Percentiles rank a stretch among this genome's conserved stretches.
Evolutionary conservation across 179 eudicot genomes (phyloP).

Genomic region (Amaranthus tricolor): DNA sequence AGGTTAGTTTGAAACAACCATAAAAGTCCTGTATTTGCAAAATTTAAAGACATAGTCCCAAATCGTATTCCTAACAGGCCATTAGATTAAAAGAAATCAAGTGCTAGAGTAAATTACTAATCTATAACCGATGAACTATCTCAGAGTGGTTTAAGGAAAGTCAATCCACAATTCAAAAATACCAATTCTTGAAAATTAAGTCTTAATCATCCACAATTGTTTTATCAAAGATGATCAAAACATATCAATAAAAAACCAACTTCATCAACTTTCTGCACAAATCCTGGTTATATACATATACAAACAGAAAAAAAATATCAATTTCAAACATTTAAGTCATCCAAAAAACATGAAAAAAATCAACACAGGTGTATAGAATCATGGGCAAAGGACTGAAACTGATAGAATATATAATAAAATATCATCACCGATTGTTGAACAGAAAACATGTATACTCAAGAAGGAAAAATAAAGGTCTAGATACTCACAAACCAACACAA

Average conservation of each 20-base stretch:
- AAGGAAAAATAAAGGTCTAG: not conserved
- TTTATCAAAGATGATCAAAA: not conserved
- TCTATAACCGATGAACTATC: not conserved
- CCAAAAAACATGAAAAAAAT: constrained; percentile 7
- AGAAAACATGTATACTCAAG: not conserved
- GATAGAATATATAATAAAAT: constrained; percentile 2
- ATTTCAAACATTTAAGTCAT: not conserved
- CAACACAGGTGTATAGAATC: not conserved
- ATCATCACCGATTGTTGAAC: constrained; percentile 8
- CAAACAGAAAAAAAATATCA: not conserved
- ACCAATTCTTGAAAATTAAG: not conserved
- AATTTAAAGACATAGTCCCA: not conserved
- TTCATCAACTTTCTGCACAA: not conserved
- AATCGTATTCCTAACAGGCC: not conserved
- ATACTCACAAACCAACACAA: constrained; percentile 12
- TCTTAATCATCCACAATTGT: not conserved
- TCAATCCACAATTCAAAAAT: not conserved
- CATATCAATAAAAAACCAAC: not conserved
- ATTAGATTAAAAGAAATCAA: not conserved
- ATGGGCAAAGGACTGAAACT: constrained; percentile 1
- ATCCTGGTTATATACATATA: not conserved
- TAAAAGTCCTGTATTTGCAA: not conserved
- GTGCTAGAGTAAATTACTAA: not conserved
- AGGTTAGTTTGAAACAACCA: constrained; percentile 8
- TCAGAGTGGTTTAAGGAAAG: not conserved